phyloP scores from a whole-genome alignment of 257 asterid genomes.

The Solanum neorickii region DNA sequence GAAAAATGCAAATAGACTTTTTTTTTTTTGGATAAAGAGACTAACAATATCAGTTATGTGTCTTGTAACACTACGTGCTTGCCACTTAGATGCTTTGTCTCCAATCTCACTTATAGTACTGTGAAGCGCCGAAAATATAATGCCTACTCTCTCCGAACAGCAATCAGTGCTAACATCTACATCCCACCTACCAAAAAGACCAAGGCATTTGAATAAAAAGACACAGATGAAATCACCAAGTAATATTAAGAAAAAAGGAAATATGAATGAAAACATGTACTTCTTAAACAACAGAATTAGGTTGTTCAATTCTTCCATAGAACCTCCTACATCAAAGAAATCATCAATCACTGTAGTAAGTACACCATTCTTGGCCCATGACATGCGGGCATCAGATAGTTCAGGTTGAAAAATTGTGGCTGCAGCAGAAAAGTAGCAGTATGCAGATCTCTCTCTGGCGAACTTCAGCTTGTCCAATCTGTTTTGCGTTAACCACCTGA shows the following conservation, averaged over 20 bases:
- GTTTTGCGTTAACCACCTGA: conserved; percentile 75
- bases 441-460: conserved; percentile 74
- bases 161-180: conserved; percentile 34
- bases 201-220: neutral
- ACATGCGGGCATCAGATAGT: conserved; percentile 70
- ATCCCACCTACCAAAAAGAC: conserved; percentile 55
- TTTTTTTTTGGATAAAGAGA: neutral
- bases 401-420: conserved; percentile 62
- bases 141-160: conserved; percentile 51
- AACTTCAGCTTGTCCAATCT: conserved; percentile 69
- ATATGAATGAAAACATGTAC: conserved; percentile 18
- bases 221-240: neutral
- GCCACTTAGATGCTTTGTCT: conserved; percentile 37
- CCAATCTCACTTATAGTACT: conserved; percentile 56
- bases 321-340: conserved; percentile 82
- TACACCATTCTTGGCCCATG: conserved; percentile 87
- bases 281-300: conserved; percentile 55
- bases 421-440: conserved; percentile 86
- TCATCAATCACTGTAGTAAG: conserved; percentile 89
- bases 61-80: conserved; percentile 40
- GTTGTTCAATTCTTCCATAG: conserved; percentile 57
- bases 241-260: neutral
- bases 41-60: conserved; percentile 70
- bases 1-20: conserved; percentile 4
- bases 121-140: conserved; percentile 60